These are phyloP conservation scores for Panicum virgatum DNA, from an alignment of 202 grass and related monocot species.

Conservation along the genomic window DNA sequence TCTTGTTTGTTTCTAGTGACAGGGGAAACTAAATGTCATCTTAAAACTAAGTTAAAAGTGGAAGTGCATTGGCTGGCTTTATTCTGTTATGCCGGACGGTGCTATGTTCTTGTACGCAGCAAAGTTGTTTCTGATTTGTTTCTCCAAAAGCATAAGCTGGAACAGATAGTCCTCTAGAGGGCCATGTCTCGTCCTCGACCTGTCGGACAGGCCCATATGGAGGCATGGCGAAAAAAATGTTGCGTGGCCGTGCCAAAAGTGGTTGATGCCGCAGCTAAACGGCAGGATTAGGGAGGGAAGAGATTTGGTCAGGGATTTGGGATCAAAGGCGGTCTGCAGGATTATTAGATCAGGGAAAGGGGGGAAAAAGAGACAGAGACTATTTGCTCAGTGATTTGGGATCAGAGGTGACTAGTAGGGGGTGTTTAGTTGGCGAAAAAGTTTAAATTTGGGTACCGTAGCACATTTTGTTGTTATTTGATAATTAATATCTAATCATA, in stretches of 20 bases:
- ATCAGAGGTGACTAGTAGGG: too few relatives aligned
- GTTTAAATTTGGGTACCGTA: too few relatives aligned
- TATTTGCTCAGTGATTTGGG: not conserved
- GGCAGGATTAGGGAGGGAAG: not conserved
- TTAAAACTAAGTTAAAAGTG: too few relatives aligned
- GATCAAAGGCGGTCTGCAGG: not conserved
- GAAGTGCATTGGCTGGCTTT: not conserved
- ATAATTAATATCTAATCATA: too few relatives aligned
- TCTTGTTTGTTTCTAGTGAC: not conserved
- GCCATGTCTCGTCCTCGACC: too few relatives aligned
- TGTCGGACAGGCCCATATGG: not conserved
- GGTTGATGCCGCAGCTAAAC: not conserved
- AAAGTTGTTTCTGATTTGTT: not conserved
- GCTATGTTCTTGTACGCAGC: not conserved
- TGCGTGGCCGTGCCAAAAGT: not conserved
- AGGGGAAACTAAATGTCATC: not conserved
- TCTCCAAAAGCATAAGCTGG: not conserved
- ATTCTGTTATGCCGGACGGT: not conserved
- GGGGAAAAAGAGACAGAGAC: too few relatives aligned
- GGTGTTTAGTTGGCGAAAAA: too few relatives aligned
- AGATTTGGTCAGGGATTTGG: not conserved
- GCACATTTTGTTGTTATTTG: too few relatives aligned
- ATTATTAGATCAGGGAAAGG: too few relatives aligned
- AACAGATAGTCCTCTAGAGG: not conserved
- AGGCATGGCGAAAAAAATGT: not conserved